Conservation (phyloP, 441 rosid species). For the Macaranga tanarius region DNA sequence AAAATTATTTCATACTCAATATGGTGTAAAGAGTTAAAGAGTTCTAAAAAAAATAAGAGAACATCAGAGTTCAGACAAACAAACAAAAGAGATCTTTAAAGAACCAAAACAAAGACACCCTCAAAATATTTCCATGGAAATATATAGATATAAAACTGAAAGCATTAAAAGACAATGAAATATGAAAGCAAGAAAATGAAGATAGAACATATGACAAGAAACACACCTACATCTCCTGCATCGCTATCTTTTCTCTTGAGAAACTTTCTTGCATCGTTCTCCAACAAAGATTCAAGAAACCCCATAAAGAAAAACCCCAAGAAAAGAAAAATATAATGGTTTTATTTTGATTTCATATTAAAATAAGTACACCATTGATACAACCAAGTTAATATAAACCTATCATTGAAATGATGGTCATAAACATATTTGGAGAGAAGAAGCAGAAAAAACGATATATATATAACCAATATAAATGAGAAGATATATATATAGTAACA, state of each 20-base stretch:
- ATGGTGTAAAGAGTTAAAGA: too few species aligned
- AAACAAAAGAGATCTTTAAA: too few species aligned
- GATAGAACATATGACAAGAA: not conserved
- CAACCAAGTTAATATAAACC: not conserved
- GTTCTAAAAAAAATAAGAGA: too few species aligned
- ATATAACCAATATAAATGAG: not conserved
- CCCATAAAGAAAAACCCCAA: constrained; percentile 36
- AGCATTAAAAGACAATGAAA: too few species aligned
- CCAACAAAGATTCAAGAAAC: constrained; percentile 50
- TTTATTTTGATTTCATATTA: constrained; percentile 13
- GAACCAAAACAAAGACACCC: too few species aligned
- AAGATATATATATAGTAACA: constrained; percentile 1
- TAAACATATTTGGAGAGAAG: not conserved
- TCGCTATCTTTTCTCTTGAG: constrained; percentile 91
- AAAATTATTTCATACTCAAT: too few species aligned
- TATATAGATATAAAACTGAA: too few species aligned
- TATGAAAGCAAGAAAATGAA: not conserved
- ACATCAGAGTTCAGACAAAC: too few species aligned
- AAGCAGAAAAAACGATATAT: not conserved
- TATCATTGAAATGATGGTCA: not conserved
- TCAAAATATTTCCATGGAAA: too few species aligned
- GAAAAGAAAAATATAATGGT: not conserved
- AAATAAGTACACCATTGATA: not conserved
- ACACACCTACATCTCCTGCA: constrained; percentile 82
- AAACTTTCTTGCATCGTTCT: constrained; percentile 47